Evolutionary conservation across 1,284 basidiomycete genomes (phyloP), one percentile per base, ranked within the genome.

Genomic region (Lentinus polychrous): DNA sequence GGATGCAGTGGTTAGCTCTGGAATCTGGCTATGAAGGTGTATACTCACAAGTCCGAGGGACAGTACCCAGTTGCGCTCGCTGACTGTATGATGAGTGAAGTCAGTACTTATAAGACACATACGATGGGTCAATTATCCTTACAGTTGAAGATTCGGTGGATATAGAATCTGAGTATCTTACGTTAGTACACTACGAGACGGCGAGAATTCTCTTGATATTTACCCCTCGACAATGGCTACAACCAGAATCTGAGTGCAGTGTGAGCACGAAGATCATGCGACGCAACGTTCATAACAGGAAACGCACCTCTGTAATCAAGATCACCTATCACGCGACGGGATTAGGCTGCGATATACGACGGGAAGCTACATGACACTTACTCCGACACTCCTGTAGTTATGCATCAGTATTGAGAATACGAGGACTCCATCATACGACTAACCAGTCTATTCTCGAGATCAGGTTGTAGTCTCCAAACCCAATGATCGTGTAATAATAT

Each of bases 401-500:
- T 4, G 27, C 27, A 10, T 27, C 10, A 27, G 10, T 10, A 10
- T 10, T 27, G 27, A 27, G 27, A 27, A 27, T 27, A 10, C 5
- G 4, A 27, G 5, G 5, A 27, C 10, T 27, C n/a, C 27, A 27
- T 17, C 39, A 20, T 37, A 12, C 8, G 39, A 23, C 39, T 20
- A 6, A 40, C 39, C 39, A 40, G 39, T 40, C 39, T 12, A 40
- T 40, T 22, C 22, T 40, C 6, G 39, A 17, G 12, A 40, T 40
- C 6, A 12, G 12, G 12, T 20, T 22, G 22, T 20, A 40, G 20
- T 40, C 39, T 15, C 39, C 39, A 22, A 40, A 40, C 3, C 17
- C n/a, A 7, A 40, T 40, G 39, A 40, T 40, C 8, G 39, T 40
- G 39, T 40, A 40, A 14, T 40, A 40, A 14, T 40, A 40, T 20